Evolutionary conservation across 1,139 yeast species (phyloP).

Genomic region (Candida tunisiensis): DNA sequence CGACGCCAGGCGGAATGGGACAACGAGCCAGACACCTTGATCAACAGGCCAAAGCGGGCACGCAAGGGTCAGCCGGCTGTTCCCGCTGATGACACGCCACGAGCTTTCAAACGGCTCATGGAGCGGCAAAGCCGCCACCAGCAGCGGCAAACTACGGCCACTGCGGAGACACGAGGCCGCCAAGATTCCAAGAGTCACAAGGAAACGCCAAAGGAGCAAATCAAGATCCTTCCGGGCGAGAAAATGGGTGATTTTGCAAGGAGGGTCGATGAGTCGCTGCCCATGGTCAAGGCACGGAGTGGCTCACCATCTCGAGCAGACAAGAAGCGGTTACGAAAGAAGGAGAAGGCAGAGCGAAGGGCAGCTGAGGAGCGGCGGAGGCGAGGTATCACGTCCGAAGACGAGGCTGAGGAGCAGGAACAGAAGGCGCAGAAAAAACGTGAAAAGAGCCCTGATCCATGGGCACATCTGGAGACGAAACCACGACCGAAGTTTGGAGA

Average conservation of each 20-base stretch:
- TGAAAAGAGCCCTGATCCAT: conserved; percentile 23
- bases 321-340: conserved; percentile 10
- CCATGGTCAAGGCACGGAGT: conserved; percentile 18
- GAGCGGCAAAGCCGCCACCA: conserved; percentile 5
- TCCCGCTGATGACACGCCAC: conserved; percentile 17
- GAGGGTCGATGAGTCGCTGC: conserved; percentile 23
- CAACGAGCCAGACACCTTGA: conserved; percentile 8
- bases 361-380: conserved; percentile 5
- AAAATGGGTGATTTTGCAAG: conserved; percentile 19
- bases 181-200: conserved; percentile 2
- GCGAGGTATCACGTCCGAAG: conserved; percentile 3
- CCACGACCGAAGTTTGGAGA: conserved; percentile 23
- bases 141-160: background rate
- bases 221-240: conserved; percentile 18
- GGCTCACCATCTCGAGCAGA: conserved; percentile 13
- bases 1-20: conserved; percentile 10
- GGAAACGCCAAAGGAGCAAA: conserved; percentile 3
- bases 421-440: conserved; percentile 12
- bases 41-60: conserved; percentile 4
- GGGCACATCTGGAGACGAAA: conserved; percentile 18
- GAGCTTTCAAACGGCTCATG: conserved; percentile 15
- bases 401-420: conserved; percentile 11
- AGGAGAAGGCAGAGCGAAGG: conserved; percentile 11
- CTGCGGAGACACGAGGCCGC: conserved; percentile 2
- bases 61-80: conserved; percentile 5